Evolutionary conservation across 2,329 filamentous ascomycete species (phyloP).

Genomic region (Sclerotinia trifoliorum): DNA sequence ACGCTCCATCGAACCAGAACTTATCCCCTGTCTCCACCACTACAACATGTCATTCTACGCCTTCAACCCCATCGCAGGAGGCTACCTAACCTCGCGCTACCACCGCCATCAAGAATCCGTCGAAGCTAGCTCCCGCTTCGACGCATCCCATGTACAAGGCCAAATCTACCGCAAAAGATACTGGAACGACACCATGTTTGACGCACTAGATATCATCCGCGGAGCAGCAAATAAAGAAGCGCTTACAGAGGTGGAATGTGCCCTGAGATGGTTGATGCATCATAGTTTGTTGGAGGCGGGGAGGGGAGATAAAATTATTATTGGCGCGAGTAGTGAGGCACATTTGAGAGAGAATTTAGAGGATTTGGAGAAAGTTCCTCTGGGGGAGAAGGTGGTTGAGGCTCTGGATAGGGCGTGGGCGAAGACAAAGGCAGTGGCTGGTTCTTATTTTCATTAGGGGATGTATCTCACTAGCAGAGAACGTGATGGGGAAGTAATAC

Average conservation of each 20-base stretch:
- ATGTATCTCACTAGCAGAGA: too few species aligned
- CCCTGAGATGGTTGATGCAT: slow-evolving; percentile 70
- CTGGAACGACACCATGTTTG: slow-evolving; percentile 61
- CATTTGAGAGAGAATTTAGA: slow-evolving; percentile 59
- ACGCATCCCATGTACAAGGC: slow-evolving; percentile 50
- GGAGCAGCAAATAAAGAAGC: slow-evolving; percentile 64
- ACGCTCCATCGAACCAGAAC: slow-evolving; percentile 59
- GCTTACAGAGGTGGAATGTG: slow-evolving; percentile 70
- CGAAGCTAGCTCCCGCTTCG: slow-evolving; percentile 28
- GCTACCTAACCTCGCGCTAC: slow-evolving; percentile 47
- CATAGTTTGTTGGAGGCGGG: slow-evolving; percentile 60
- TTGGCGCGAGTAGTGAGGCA: slow-evolving; percentile 56
- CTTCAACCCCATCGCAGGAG: slow-evolving; percentile 58
- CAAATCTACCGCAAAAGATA: slow-evolving; percentile 54
- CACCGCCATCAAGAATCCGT: slow-evolving; percentile 42
- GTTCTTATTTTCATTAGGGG: slow-evolving; percentile 12
- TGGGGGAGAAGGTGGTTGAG: slow-evolving; percentile 65
- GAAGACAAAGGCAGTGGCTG: not conserved
- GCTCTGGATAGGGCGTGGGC: slow-evolving; percentile 17
- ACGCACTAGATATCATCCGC: slow-evolving; percentile 67
- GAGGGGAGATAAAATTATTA: slow-evolving; percentile 57
- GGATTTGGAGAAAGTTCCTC: slow-evolving; percentile 63
- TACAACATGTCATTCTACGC: slow-evolving; percentile 61
- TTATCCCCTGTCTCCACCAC: slow-evolving; percentile 56
- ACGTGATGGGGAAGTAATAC: too few species aligned